Evolutionary conservation across 768 basidiomycete genomes (phyloP).

Genomic region (Sarcodon aspratus): DNA sequence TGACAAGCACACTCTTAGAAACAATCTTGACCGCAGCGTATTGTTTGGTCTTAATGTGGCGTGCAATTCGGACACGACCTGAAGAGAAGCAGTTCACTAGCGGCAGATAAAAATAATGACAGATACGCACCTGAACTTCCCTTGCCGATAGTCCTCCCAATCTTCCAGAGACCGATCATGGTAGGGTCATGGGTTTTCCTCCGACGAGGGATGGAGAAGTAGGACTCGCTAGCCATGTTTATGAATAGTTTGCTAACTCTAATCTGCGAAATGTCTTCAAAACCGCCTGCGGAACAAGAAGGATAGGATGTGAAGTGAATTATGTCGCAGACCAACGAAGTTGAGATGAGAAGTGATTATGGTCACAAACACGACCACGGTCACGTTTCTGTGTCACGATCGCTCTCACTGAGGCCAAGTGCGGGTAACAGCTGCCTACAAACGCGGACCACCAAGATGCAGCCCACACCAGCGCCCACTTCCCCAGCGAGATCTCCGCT

Average conservation of each 20-base stretch:
- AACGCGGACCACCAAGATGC: too few relatives aligned
- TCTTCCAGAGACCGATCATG: constrained; percentile 42
- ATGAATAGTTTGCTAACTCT: constrained; percentile 1
- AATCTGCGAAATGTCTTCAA: constrained; percentile 1
- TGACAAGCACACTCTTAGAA: constrained; percentile 55
- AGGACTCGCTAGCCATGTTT: not conserved
- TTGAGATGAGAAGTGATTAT: not conserved
- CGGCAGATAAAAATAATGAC: not conserved
- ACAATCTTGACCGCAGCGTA: constrained; percentile 95
- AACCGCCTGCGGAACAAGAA: not conserved
- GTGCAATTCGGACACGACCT: constrained; percentile 88
- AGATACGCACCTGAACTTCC: constrained; percentile 34
- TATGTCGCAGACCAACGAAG: not conserved
- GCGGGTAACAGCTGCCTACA: too few relatives aligned
- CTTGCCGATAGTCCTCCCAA: constrained; percentile 44
- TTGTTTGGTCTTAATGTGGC: constrained; percentile 80
- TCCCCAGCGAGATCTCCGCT: not conserved
- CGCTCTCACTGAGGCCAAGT: too few relatives aligned
- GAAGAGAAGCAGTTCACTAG: not conserved
- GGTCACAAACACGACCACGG: not conserved
- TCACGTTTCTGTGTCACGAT: constrained; percentile 7
- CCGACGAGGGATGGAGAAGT: constrained; percentile 6
- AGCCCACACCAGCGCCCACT: not conserved
- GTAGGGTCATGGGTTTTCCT: constrained; percentile 21
- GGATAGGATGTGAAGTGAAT: not conserved